Base-by-base conservation (phyloP, 139 green algal genomes). In the Tetradesmus lagerheimii region DNA sequence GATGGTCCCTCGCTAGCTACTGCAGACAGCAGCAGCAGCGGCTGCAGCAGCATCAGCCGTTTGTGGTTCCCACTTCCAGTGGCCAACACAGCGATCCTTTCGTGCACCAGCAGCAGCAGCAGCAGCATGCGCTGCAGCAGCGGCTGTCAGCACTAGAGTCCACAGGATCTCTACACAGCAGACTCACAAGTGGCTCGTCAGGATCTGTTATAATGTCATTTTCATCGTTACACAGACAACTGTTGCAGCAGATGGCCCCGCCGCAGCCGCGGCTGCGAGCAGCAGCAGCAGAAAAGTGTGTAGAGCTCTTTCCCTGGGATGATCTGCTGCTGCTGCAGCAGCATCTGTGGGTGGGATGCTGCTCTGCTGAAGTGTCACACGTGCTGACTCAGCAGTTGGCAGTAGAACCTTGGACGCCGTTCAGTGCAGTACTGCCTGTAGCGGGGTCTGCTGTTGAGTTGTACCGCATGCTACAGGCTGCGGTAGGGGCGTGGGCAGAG, bases 311-410 rank as follows among this genome's bases (percentile, higher is more conserved):
- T 9, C 71, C 71, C n/a, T 79, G 71, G 71, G n/a, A 4, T 38
- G 71, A 79, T 2, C 15, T 79, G 71, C 71, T 79, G 71, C 71
- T 79, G 71, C 71, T 79, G 71, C 71, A 79, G 71, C 71, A 79
- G 71, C 71, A 79, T 2, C 71, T 79, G 0, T 79, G 71, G 71
- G 29, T 79, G n/a, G n/a, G 31, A 1, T 37, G 31, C 31, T 79
- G 71, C 9, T 11, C 31, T 25, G 71, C 71, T 27, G 71, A 79
- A n/a, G 71, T 41, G 29, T 2, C 29, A 29, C n/a, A 41, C 3
- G 71, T 38, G 71, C 71, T 79, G n/a, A 27, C 1, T 23, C n/a
- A 79, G 71, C 71, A 41, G 71, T n/a, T 79, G 6, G 71, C 71
- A 23, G 71, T 4, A 41, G 71, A 79, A n/a, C 1, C n/a, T 0